Percentiles rank a stretch among this genome's conserved stretches.
These are phyloP conservation scores for Verticillium tricorpus DNA, from an alignment of 2,329 filamentous ascomycete species.

Conservation along the genomic window DNA sequence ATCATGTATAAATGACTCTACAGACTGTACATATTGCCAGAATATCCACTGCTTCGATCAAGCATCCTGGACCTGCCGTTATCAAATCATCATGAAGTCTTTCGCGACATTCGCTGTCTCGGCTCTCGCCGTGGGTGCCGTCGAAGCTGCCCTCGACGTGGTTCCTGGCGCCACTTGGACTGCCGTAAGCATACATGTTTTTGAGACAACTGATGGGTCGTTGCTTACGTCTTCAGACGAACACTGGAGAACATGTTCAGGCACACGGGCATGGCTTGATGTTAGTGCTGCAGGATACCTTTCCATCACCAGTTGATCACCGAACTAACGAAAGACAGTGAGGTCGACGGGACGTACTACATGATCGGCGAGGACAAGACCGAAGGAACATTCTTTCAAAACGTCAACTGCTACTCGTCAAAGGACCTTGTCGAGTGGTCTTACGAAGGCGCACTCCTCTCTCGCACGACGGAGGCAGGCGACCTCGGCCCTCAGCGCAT, in stretches of 20 bases:
- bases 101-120: not conserved
- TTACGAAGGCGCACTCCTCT: slow-evolving; percentile 55
- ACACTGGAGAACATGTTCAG: slow-evolving; percentile 53
- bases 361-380: slow-evolving; percentile 68
- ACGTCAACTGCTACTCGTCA: slow-evolving; percentile 65
- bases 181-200: slow-evolving; percentile 22
- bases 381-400: slow-evolving; percentile 55
- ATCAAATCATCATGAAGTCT: not conserved
- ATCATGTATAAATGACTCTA: not conserved
- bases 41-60: not conserved
- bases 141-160: slow-evolving; percentile 23
- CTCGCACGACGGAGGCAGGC: slow-evolving; percentile 38
- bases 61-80: not conserved
- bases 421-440: slow-evolving; percentile 60
- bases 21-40: not conserved
- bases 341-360: slow-evolving; percentile 56
- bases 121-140: slow-evolving; percentile 4
- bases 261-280: slow-evolving; percentile 59
- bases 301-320: too few relatives aligned
- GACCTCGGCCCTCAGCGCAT: slow-evolving; percentile 59
- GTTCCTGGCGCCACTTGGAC: slow-evolving; percentile 44
- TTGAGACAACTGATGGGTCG: not conserved
- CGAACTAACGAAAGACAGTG: slow-evolving; percentile 8
- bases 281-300: not conserved
- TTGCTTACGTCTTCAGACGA: slow-evolving; percentile 22